phyloP scores from a whole-genome alignment of 2,329 filamentous ascomycete genomes.

The Fusarium austroafricanum region DNA sequence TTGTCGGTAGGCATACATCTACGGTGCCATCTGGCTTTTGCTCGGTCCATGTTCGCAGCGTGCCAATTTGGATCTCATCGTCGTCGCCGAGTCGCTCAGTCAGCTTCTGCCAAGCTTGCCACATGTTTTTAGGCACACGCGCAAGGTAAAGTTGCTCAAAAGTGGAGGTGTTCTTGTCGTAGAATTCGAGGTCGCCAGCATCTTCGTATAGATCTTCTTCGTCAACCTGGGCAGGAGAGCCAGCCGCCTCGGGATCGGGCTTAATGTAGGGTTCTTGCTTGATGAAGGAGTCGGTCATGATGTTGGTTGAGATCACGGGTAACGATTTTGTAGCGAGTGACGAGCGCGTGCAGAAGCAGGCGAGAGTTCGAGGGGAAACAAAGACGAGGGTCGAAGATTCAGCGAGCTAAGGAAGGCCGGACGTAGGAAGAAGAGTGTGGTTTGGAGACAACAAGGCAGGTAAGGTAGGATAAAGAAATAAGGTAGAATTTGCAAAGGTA shows the following conservation, averaged over 20 bases:
- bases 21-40: constrained; percentile 64
- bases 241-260: constrained; percentile 59
- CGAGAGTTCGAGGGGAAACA: not conserved
- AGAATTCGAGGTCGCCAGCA: constrained; percentile 69
- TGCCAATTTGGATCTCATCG: constrained; percentile 84
- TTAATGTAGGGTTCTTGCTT: constrained; percentile 61
- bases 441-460: not conserved
- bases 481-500: not conserved
- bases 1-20: constrained; percentile 48
- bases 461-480: not conserved
- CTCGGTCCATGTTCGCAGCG: constrained; percentile 70
- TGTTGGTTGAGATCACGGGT: constrained; percentile 27
- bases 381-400: not conserved
- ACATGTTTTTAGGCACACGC: constrained; percentile 82
- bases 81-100: constrained; percentile 76
- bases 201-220: constrained; percentile 77
- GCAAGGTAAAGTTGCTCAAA: constrained; percentile 74
- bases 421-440: not conserved
- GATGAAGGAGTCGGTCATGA: constrained; percentile 55
- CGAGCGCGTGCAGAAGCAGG: constrained; percentile 6
- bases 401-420: not conserved
- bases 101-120: constrained; percentile 76
- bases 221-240: constrained; percentile 58
- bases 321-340: not conserved
- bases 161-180: constrained; percentile 56